A percentile compares a stretch with the other conserved stretches of the same genome.
These are phyloP conservation scores for Nemania abortiva DNA, from an alignment of 2,329 filamentous ascomycete genomes.

Conservation along the genomic window DNA sequence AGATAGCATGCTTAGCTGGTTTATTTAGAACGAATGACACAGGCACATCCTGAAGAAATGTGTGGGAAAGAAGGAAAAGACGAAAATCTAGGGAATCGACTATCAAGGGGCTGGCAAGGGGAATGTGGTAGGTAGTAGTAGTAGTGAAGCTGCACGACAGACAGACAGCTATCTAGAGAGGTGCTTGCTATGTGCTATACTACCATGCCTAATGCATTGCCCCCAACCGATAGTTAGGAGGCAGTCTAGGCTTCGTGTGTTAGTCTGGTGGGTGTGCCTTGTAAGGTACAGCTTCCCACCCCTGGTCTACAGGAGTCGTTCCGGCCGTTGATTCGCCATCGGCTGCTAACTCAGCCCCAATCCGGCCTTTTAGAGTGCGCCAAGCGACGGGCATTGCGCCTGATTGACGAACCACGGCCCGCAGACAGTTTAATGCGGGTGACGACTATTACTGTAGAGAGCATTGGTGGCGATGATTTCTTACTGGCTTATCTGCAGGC, in stretches of 20 bases:
- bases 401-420: constrained; percentile 29
- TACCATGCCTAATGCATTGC: constrained; percentile 9
- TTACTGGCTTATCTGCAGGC: constrained; percentile 16
- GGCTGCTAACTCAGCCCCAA: constrained; percentile 35
- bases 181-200: too few relatives aligned
- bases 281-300: constrained; percentile 42
- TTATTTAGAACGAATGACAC: not conserved
- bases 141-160: constrained; percentile 9
- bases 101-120: not conserved
- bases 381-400: constrained; percentile 15
- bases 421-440: constrained; percentile 16
- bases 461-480: constrained; percentile 4
- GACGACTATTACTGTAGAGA: constrained; percentile 14
- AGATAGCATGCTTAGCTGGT: not conserved
- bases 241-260: not conserved
- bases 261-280: constrained; percentile 47
- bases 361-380: constrained; percentile 11
- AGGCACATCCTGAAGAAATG: not conserved
- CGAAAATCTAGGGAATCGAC: not conserved
- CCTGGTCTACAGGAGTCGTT: constrained; percentile 10
- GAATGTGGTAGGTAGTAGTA: too few relatives aligned
- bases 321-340: constrained; percentile 39
- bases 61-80: not conserved
- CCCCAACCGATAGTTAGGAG: not conserved
- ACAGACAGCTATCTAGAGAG: not conserved